Conservation (phyloP, 306 rosid genomes). For the Canavalia ensiformis region DNA sequence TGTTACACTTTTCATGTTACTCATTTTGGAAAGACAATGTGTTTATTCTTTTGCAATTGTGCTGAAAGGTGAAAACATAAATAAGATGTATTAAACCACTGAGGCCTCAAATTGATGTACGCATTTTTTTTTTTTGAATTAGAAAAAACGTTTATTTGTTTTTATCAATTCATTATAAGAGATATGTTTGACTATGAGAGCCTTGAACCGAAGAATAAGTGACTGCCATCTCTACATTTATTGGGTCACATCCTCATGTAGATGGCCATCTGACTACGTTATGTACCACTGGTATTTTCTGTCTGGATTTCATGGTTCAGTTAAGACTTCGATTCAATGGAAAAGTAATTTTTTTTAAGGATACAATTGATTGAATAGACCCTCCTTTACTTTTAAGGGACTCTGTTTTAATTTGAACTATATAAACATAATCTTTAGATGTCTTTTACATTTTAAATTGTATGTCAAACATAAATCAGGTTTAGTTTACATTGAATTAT, state of each 20-base stretch:
- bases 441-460: slow-evolving; percentile 16
- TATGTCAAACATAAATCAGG: slow-evolving; percentile 1
- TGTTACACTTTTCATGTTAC: slow-evolving; percentile 9
- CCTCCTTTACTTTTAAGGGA: slow-evolving; percentile 19
- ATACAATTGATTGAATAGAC: background rate
- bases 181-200: slow-evolving; percentile 19
- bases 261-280: slow-evolving; percentile 8
- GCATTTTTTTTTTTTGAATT: background rate
- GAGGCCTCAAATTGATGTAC: slow-evolving; percentile 31
- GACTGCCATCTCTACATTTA: slow-evolving; percentile 15
- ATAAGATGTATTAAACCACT: slow-evolving; percentile 10
- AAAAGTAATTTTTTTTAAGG: background rate
- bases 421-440: background rate
- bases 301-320: slow-evolving; percentile 26
- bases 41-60: slow-evolving; percentile 29
- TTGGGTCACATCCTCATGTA: slow-evolving; percentile 20
- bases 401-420: slow-evolving; percentile 30
- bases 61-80: slow-evolving; percentile 5
- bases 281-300: slow-evolving; percentile 5
- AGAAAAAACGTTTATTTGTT: background rate
- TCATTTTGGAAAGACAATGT: slow-evolving; percentile 11
- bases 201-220: slow-evolving; percentile 31
- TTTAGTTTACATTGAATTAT: background rate
- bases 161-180: slow-evolving; percentile 14
- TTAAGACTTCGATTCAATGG: slow-evolving; percentile 1